These are phyloP conservation scores for Chaetomium sp. DNA, from an alignment of 2,329 filamentous ascomycete genomes.

Conservation along the genomic window DNA sequence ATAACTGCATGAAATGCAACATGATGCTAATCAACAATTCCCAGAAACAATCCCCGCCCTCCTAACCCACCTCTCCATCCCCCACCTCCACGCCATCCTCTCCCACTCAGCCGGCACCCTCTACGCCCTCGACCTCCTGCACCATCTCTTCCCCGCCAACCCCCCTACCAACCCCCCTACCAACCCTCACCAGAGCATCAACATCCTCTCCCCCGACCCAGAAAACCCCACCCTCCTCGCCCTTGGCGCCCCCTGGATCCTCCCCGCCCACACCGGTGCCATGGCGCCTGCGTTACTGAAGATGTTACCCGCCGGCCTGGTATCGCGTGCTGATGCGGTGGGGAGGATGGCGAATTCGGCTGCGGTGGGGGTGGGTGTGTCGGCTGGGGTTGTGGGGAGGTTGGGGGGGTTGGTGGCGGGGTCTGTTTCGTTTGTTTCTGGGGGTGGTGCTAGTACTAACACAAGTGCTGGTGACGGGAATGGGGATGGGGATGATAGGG, in stretches of 20 bases:
- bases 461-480: no score
- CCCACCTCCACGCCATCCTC: conserved; percentile 24
- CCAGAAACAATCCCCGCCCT: conserved; percentile 25
- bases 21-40: not conserved
- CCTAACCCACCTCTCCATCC: conserved; percentile 29
- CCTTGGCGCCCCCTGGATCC: conserved; percentile 29
- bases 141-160: conserved; percentile 25
- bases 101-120: conserved; percentile 29
- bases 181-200: conserved; percentile 3
- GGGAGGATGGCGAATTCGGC: conserved; percentile 21
- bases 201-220: conserved; percentile 22
- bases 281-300: conserved; percentile 20
- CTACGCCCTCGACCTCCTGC: conserved; percentile 28
- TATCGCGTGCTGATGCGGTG: conserved; percentile 21
- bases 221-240: conserved; percentile 22
- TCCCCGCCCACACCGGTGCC: conserved; percentile 23
- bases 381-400: conserved; percentile 3
- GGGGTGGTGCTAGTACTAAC: not conserved
- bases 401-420: not conserved
- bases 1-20: not conserved
- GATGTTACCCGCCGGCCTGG: conserved; percentile 20
- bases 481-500: not conserved
- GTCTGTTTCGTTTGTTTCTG: not conserved
- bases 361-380: conserved; percentile 16
- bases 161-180: conserved; percentile 25